Evolutionary conservation across 2,329 filamentous ascomycete species (phyloP).

Genomic region (Pseudomassariella vexata): DNA sequence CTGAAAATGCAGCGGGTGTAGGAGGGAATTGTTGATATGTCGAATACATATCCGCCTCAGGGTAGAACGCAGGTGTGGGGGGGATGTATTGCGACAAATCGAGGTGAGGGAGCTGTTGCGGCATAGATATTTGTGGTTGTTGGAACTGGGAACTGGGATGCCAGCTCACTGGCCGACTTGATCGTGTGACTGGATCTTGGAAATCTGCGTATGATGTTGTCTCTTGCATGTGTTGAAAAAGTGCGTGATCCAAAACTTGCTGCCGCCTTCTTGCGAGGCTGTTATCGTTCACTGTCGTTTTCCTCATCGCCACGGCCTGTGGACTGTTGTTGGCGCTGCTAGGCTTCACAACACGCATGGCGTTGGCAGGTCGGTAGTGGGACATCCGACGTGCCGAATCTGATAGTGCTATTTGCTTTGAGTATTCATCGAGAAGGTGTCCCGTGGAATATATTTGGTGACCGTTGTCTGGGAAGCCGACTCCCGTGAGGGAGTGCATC

Average conservation of each 20-base stretch:
- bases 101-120: slow-evolving; percentile 29
- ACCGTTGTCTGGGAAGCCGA: slow-evolving; percentile 22
- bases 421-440: slow-evolving; percentile 43
- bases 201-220: slow-evolving; percentile 16
- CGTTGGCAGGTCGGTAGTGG: slow-evolving; percentile 40
- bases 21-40: slow-evolving; percentile 41
- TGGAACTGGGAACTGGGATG: slow-evolving; percentile 57
- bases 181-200: slow-evolving; percentile 29
- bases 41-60: slow-evolving; percentile 35
- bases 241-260: slow-evolving; percentile 39
- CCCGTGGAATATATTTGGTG: slow-evolving; percentile 31
- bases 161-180: slow-evolving; percentile 66
- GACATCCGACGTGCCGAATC: slow-evolving; percentile 42
- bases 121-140: slow-evolving; percentile 29
- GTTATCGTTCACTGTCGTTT: slow-evolving; percentile 49
- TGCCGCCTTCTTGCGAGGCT: slow-evolving; percentile 39
- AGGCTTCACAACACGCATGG: slow-evolving; percentile 59
- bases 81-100: slow-evolving; percentile 31
- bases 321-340: slow-evolving; percentile 66
- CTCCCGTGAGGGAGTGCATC: slow-evolving; percentile 28
- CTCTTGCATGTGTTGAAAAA: slow-evolving; percentile 29
- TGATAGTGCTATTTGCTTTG: slow-evolving; percentile 43
- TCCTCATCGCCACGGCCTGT: slow-evolving; percentile 47
- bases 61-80: slow-evolving; percentile 30
- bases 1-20: slow-evolving; percentile 50